A percentile compares a stretch with the other conserved stretches of the same genome.
These are phyloP conservation scores for Chaetomiaceae sp. DNA, from an alignment of 2,329 filamentous ascomycete species.

Conservation along the genomic window DNA sequence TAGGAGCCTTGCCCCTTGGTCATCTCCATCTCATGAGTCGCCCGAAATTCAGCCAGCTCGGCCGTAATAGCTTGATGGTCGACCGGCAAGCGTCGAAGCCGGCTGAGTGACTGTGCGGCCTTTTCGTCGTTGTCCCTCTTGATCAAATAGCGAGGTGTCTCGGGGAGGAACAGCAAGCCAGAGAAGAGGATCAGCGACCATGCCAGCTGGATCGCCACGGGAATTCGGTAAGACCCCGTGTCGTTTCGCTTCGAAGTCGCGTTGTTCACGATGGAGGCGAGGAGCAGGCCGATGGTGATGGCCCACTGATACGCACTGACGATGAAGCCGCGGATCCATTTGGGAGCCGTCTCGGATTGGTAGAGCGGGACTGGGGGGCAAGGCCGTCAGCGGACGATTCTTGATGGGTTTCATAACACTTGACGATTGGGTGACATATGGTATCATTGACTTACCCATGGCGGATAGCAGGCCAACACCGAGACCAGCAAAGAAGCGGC, in stretches of 20 bases:
- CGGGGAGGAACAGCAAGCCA: conserved; percentile 64
- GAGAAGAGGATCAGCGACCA: conserved; percentile 63
- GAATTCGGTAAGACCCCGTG: conserved; percentile 58
- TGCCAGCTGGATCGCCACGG: conserved; percentile 58
- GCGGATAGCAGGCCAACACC: conserved; percentile 71
- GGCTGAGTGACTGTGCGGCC: conserved; percentile 54
- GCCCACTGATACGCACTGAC: conserved; percentile 66
- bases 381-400: background rate
- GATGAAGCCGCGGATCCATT: conserved; percentile 68
- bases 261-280: conserved; percentile 63
- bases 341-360: conserved; percentile 66
- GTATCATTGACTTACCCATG: conserved; percentile 41
- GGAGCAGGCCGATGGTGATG: conserved; percentile 64
- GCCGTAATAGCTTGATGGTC: conserved; percentile 54
- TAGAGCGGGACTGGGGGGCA: conserved; percentile 56
- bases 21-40: conserved; percentile 61
- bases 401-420: background rate
- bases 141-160: conserved; percentile 68
- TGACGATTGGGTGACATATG: background rate
- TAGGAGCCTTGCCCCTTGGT: conserved; percentile 42
- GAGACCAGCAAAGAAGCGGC: conserved; percentile 68
- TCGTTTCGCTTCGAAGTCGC: conserved; percentile 50
- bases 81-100: conserved; percentile 54
- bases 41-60: conserved; percentile 59
- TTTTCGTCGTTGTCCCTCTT: conserved; percentile 51